Evolutionary conservation across 495 filamentous ascomycete genomes (phyloP).

Genomic region (Xylaria telfairii): DNA sequence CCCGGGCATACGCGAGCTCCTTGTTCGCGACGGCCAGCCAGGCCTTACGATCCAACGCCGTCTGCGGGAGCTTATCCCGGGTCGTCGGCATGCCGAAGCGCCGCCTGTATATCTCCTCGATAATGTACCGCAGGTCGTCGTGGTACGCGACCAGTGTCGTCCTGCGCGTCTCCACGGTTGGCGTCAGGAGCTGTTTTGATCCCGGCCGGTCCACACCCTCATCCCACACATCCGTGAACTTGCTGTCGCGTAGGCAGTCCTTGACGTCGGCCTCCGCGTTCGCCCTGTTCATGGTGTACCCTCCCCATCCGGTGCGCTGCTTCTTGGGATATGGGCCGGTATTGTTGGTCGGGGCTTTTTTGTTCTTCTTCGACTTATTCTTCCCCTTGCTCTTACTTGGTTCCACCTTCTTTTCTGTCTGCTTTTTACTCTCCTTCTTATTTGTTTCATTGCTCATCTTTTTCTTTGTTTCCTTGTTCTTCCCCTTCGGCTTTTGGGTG

Average conservation of each 20-base stretch:
- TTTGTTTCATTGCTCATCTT: background rate
- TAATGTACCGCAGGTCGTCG: background rate
- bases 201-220: background rate
- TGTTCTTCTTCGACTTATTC: background rate
- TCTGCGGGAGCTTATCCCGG: slow-evolving; percentile 3
- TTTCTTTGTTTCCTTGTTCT: background rate
- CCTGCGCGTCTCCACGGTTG: slow-evolving; percentile 17
- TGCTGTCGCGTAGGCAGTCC: slow-evolving; percentile 22
- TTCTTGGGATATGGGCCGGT: background rate
- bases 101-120: background rate
- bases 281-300: slow-evolving; percentile 23
- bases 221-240: background rate
- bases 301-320: background rate
- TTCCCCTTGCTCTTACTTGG: background rate
- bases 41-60: background rate
- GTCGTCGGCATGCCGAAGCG: background rate
- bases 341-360: background rate
- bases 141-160: slow-evolving; percentile 11
- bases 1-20: slow-evolving; percentile 3
- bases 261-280: slow-evolving; percentile 26
- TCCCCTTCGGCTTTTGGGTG: background rate
- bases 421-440: background rate
- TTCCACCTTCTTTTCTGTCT: too few species aligned
- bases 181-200: slow-evolving; percentile 17
- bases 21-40: background rate